Percentiles rank a stretch among this genome's conserved stretches.
phyloP scores from a whole-genome alignment of 495 filamentous ascomycete genomes.

The Penicillium manginii region DNA sequence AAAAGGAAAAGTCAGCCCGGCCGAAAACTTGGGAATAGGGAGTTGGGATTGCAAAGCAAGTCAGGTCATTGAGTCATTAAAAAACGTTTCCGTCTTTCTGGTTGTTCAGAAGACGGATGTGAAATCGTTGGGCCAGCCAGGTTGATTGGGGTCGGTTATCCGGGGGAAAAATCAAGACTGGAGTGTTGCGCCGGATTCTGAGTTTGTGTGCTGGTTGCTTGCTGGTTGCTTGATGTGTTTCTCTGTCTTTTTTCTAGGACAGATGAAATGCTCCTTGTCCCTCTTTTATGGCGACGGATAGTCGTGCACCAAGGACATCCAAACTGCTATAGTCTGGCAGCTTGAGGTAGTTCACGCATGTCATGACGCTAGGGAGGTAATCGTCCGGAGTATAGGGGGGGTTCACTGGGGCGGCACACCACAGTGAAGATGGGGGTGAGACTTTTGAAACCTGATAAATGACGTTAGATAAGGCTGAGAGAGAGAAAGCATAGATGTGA shows the following conservation, averaged over 20 bases:
- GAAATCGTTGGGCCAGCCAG: slow-evolving; percentile 16
- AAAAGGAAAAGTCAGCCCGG: slow-evolving; percentile 19
- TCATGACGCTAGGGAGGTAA: slow-evolving; percentile 98
- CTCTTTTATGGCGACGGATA: slow-evolving; percentile 88
- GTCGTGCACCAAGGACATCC: slow-evolving; percentile 71
- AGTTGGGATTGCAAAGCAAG: slow-evolving; percentile 23
- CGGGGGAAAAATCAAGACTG: neutral
- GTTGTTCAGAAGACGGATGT: slow-evolving; percentile 4
- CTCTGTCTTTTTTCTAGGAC: slow-evolving; percentile 55
- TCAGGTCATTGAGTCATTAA: slow-evolving; percentile 30
- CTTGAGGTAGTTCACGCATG: slow-evolving; percentile 99
- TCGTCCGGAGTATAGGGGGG: slow-evolving; percentile 95
- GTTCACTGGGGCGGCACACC: slow-evolving; percentile 96
- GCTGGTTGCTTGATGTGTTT: neutral
- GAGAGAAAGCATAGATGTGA: neutral
- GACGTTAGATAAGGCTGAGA: slow-evolving; percentile 22
- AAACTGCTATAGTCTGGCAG: slow-evolving; percentile 91
- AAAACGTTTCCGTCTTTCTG: slow-evolving; percentile 4
- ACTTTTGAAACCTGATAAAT: slow-evolving; percentile 81
- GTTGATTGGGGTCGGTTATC: slow-evolving; percentile 1
- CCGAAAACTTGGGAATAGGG: slow-evolving; percentile 29
- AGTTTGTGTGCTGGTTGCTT: neutral
- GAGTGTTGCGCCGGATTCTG: neutral
- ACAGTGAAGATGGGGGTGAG: slow-evolving; percentile 98
- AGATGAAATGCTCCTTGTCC: slow-evolving; percentile 99